phyloP scores from a whole-genome alignment of 257 asterid species.

The Solanum microdontum region DNA sequence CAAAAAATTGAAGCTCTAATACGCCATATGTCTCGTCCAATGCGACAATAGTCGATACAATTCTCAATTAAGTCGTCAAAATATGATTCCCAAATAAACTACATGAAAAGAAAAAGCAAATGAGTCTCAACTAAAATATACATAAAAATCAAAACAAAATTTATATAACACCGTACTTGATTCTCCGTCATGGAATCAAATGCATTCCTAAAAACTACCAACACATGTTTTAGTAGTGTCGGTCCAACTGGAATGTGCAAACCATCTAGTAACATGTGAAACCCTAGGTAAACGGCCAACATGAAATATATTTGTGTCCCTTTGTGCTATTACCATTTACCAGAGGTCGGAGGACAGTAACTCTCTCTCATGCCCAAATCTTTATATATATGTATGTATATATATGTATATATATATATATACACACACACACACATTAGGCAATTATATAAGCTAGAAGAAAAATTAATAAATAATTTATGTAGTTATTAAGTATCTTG shows the following conservation, averaged over 20 bases:
- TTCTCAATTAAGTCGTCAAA: neutral
- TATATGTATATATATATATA: no score
- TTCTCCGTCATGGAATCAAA: neutral
- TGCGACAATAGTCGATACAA: neutral
- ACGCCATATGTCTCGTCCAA: neutral
- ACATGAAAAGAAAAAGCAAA: neutral
- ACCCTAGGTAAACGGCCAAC: neutral
- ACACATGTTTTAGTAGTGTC: neutral
- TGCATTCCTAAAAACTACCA: neutral
- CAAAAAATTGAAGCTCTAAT: neutral
- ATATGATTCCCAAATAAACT: neutral
- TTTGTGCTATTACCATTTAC: neutral
- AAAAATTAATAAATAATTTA: no score
- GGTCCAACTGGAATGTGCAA: neutral
- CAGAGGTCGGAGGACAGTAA: no score
- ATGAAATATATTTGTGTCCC: neutral
- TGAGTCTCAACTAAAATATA: neutral
- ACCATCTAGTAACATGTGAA: neutral
- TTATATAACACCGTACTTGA: neutral
- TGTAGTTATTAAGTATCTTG: neutral
- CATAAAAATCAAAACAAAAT: no score
- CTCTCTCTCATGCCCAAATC: neutral
- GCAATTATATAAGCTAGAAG: no score
- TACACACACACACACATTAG: no score
- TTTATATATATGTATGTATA: no score